Evolutionary conservation across 169 alveolate species (phyloP).

Genomic region (Eimeria acervulina): DNA sequence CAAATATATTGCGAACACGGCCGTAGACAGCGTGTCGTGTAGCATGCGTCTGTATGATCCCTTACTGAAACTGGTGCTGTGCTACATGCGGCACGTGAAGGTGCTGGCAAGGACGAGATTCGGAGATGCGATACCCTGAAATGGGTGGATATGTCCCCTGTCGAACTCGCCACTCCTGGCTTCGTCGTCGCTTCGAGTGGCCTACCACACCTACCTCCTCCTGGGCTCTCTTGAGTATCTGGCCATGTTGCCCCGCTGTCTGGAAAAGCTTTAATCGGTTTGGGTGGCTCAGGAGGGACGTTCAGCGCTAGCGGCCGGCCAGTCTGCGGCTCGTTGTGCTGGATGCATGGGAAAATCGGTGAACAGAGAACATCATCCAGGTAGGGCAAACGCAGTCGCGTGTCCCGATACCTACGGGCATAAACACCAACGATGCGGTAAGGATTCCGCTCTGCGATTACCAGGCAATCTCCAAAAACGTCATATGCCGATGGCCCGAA

Average conservation of each 20-base stretch:
- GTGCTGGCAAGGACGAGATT: slow-evolving; percentile 8
- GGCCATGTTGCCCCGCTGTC: slow-evolving; percentile 1
- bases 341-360: slow-evolving; percentile 54
- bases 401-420: slow-evolving; percentile 72
- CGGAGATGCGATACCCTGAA: background rate
- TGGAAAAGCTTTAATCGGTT: slow-evolving; percentile 53
- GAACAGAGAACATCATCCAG: slow-evolving; percentile 40
- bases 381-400: slow-evolving; percentile 53
- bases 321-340: slow-evolving; percentile 21
- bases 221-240: background rate
- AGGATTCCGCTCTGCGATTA: slow-evolving; percentile 23
- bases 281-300: background rate
- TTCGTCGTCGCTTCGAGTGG: background rate
- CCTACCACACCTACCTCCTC: background rate
- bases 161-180: background rate
- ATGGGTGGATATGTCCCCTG: background rate
- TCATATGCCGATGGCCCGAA: slow-evolving; percentile 70
- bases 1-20: slow-evolving; percentile 27
- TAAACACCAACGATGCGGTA: slow-evolving; percentile 65
- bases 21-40: background rate
- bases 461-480: slow-evolving; percentile 71
- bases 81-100: slow-evolving; percentile 22
- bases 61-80: background rate
- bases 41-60: background rate
- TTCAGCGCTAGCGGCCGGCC: background rate